A percentile compares a stretch with the other conserved stretches of the same genome.
These are phyloP conservation scores for Naegleria fowleri DNA, from an alignment of 208 protist species.

Conservation along the genomic window DNA sequence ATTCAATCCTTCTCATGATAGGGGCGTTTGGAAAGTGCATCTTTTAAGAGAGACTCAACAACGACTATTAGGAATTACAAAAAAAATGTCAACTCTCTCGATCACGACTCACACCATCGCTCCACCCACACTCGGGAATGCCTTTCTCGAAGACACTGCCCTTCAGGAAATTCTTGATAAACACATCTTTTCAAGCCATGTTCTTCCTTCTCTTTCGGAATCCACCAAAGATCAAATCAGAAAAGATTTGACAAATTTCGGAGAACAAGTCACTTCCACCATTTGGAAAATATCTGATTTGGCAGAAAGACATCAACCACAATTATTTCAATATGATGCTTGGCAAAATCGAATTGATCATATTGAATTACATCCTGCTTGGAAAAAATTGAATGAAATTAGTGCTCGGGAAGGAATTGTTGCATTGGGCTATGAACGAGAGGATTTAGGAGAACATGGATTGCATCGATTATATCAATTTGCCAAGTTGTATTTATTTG, in stretches of 20 bases:
- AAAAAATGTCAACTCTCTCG: too few relatives aligned
- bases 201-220: background rate
- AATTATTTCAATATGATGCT: slow-evolving; percentile 2
- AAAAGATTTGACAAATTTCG: background rate
- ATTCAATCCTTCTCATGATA: too few relatives aligned
- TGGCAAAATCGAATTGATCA: slow-evolving; percentile 37
- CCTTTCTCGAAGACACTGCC: background rate
- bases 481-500: slow-evolving; percentile 39
- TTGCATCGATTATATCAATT: slow-evolving; percentile 36
- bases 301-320: slow-evolving; percentile 2
- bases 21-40: too few relatives aligned
- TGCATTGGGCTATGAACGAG: slow-evolving; percentile 35
- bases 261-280: background rate
- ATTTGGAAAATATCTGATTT: background rate
- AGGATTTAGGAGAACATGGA: slow-evolving; percentile 13
- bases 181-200: background rate
- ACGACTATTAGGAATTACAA: too few relatives aligned
- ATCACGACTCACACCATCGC: too few relatives aligned
- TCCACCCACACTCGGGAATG: background rate
- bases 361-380: slow-evolving; percentile 30
- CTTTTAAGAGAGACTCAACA: too few relatives aligned
- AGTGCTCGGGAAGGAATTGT: slow-evolving; percentile 39
- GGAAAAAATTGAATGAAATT: slow-evolving; percentile 37
- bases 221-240: background rate
- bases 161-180: background rate